Base-by-base conservation (phyloP, 164 flowering plant genomes). In the Annona squamosa region DNA sequence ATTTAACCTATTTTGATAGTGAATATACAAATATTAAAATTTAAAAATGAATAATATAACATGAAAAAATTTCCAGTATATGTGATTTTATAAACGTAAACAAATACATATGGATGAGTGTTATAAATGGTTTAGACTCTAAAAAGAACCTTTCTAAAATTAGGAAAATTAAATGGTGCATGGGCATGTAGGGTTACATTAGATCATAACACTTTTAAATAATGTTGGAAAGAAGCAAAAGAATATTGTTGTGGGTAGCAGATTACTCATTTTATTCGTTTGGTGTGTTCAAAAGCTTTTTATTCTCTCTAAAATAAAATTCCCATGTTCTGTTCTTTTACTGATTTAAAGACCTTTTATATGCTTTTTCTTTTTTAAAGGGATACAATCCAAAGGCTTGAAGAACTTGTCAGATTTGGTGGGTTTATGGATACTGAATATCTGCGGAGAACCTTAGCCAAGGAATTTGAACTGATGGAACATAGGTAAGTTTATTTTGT, bases 401-500 rank as follows among this genome's bases (percentile, higher is more conserved):
- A 71, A 80, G 94, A 93, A 75, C 82, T 93, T 64, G 82, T 82
- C 61, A 85, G 82, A 62, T 88, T 95, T 81, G 99, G 99, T 5
- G 98, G 98, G 61, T 95, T 93, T 86, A 79, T 85, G 69, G 97
- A 95, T 76, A 74, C 83, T 52, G 86, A 89, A 45, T 90, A 77
- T 81, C 77, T 95, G 77, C 83, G 74, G 68, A 85, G 91, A 73
- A 89, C 97, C 48, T 79, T 95, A 66, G 88, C 89, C 13, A 85
- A 87, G 82, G 94, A 93, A 85, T 93, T 95, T 80, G 90, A 87
- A 64, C 86, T 80, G 72, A 73, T 95, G 87, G 93, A 90, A 72
- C 64, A 82, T 17, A 86, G 98, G 99, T 90, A 86, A 68, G 56
- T 48, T 47, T 66, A 13, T 42, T 42, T 10, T 18, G 6, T 63